phyloP scores from a whole-genome alignment of 306 rosid species.

The Cicer arietinum region DNA sequence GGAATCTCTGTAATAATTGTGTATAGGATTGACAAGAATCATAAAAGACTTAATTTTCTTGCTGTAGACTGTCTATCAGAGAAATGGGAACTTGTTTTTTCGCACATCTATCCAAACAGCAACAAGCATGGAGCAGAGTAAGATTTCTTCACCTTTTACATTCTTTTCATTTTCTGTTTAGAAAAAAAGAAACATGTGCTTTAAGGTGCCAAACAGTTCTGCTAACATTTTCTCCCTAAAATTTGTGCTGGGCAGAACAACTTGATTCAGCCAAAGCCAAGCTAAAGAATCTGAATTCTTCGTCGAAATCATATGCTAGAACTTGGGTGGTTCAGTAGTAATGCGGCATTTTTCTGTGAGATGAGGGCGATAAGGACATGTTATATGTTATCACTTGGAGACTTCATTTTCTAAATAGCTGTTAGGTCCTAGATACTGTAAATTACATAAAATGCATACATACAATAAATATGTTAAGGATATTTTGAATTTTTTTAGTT shows the following conservation, averaged over 20 bases:
- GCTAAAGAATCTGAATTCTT: constrained; percentile 56
- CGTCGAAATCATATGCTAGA: constrained; percentile 39
- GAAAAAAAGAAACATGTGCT: background rate
- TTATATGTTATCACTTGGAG: constrained; percentile 21
- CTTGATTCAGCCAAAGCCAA: constrained; percentile 65
- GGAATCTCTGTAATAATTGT: background rate
- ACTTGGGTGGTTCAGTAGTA: constrained; percentile 20
- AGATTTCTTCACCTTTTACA: constrained; percentile 31
- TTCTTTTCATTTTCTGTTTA: background rate
- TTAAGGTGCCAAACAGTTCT: background rate
- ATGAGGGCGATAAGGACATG: constrained; percentile 3
- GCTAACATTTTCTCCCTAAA: constrained; percentile 3
- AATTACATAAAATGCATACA: constrained; percentile 22
- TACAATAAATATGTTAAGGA: background rate
- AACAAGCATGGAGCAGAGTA: constrained; percentile 68
- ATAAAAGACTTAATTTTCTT: background rate
- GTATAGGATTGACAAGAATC: background rate
- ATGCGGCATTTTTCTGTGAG: background rate
- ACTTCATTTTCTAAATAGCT: background rate
- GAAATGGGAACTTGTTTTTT: constrained; percentile 70
- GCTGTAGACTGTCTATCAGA: constrained; percentile 71
- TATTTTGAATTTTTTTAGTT: too few species aligned
- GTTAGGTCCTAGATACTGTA: constrained; percentile 20
- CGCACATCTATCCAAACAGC: constrained; percentile 69
- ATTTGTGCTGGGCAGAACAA: constrained; percentile 52